Evolutionary conservation across 257 asterid genomes (phyloP), one percentile per base, ranked within the genome.

Genomic region (Coffea eugenioides): DNA sequence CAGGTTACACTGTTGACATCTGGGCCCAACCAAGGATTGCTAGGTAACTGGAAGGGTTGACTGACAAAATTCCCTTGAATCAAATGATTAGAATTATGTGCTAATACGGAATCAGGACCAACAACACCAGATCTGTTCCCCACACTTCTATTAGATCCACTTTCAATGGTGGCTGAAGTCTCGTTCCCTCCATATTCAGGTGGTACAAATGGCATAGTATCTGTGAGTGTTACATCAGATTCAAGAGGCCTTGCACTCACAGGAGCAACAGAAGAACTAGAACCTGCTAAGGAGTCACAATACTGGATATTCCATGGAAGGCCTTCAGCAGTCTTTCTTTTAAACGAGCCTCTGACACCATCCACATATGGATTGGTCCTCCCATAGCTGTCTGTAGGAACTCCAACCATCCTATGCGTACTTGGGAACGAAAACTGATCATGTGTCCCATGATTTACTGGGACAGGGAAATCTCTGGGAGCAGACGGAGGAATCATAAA

Each of bases 241-340:
- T 86, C 94, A 45, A 80, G 76, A 10, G 84, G 85, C 77, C 82
- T 46, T 41, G 82, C 79, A 73, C 73, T 80, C 79, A 71, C 16
- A 8, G 86, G 87, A 74, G 76, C 65, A 77, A 86, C 85, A 39
- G 97, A 87, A 81, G 93, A 90, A 84, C 94, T 89, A 70, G 95
- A 83, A 65, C 92, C 94, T 2, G 83, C 93, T 45, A 84, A 78
- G 79, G 88, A 74, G 85, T 79, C 80, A 65, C 62, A 79, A 75
- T 78, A 78, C 64, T 81, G 89, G 83, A 71, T 74, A 79, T 84
- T 84, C 80, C 79, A 82, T 39, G 83, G 87, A 79, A 83, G 74
- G 41, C 92, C 91, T 70, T 84, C 91, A 70, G 84, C 92, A n/a
- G 80, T 89, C 84, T 89, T 93, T 83, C 90, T 87, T 92, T 91